Base-by-base conservation (phyloP, 2,329 filamentous ascomycete species). In the Venturia carpophila region DNA sequence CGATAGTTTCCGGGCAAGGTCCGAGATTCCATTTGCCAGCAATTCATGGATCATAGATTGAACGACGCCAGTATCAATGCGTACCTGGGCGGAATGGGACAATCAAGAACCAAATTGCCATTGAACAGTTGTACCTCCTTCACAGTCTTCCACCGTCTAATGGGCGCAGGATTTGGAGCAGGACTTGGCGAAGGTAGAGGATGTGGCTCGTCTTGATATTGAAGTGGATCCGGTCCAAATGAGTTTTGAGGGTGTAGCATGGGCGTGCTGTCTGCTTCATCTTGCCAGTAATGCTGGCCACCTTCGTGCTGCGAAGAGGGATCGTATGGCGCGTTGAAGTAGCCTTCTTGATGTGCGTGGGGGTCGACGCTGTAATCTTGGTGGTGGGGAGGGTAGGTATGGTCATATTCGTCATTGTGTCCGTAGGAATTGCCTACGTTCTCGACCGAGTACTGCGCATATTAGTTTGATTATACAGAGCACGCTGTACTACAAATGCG, bases 71-170 rank as follows among this genome's bases (percentile, higher is more conserved):
- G 11, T 15, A 5, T 21, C 21, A 15, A 52, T 27, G 47, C 47
- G 5, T 52, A 52, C 47, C 47, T 52, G 0, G 94, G 93, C 0
- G 94, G 93, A 66, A 99, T 91, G 0, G 94, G 94, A 74, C 94
- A 99, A 76, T 99, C 94, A 3, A 99, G 86, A 45, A 99, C 92
- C 71, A 99, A 84, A 77, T 99, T 99, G 68, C 94, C 94, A 69
- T 95, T 89, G 81, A 96, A 99, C 64, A 99, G 79, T 71, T 95
- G 87, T n/a, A 99, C 93, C 79, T 97, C 91, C 78, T 97, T 99
- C 61, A 99, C 93, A 0, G 94, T 99, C 82, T 97, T 99, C 90
- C 91, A 97, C 74, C 94, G 84, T 75, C 90, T 88, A 69, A 97
- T 86, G 5, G 37, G 58, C 19, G 83, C 84, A 65, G 81, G 84